Base-by-base conservation (phyloP, 2,329 filamentous ascomycete genomes). In the Eurotiales sp. region DNA sequence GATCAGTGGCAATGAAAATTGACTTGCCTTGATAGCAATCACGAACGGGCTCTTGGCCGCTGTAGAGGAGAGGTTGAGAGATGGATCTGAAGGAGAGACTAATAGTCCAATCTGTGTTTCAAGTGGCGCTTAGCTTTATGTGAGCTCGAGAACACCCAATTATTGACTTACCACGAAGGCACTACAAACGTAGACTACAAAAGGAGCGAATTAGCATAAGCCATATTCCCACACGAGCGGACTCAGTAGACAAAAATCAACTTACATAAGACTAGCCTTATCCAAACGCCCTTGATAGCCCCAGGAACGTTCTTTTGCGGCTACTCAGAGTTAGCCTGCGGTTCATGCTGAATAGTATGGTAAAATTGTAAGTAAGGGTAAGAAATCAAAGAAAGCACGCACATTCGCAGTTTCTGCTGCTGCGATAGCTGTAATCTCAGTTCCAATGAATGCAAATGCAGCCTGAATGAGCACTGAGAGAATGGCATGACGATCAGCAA, bases 41-140 rank as follows among this genome's bases (percentile, higher is more conserved):
- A 74, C 71, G 48, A 72, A 75, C 0, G 72, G 70, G 5, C 70
- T 71, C 1, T 78, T 77, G 4, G 75, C 77, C 1, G 80, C 80
- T 43, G 77, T 78, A 7, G 72, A 69, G 29, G 49, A 41, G 8
- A 58, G 46, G 25, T 52, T 34, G 17, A 58, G 54, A n/a, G 56
- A 58, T 11, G 54, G 50, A 19, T 58, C 54, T 19, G 56, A 51
- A 2, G 56, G 54, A 41, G 56, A 58, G 2, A 56, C 56, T n/a
- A 58, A 41, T 2, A 58, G 29, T 3, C 56, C 56, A 22, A 58
- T 46, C 55, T 56, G 21, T 11, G n/a, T n/a, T n/a, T 5, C 15
- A 29, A 46, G n/a, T 36, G 17, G n/a, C 17, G 12, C 29, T 43
- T 50, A 45, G 29, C 4, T 1, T 42, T 14, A 52, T 45, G 15